Percentiles rank a stretch among this genome's conserved stretches.
These are phyloP conservation scores for Paraurostyla sp. DNA, from an alignment of 73 alveolate genomes.

Conservation along the genomic window DNA sequence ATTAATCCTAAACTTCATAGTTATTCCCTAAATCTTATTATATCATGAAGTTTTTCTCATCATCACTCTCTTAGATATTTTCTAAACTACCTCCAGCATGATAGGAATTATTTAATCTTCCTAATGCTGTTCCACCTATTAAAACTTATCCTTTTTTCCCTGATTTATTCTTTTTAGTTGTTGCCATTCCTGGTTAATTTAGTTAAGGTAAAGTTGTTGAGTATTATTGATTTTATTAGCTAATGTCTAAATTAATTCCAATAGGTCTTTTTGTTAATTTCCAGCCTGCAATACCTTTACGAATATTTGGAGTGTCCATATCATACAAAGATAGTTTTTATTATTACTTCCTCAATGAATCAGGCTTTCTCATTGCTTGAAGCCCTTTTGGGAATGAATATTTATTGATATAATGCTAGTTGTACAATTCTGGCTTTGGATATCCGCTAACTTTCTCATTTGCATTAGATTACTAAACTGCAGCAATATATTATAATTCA, in stretches of 20 bases:
- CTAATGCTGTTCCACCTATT: not conserved
- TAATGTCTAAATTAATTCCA: not conserved
- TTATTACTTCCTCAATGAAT: not conserved
- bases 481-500: not conserved
- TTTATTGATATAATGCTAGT: conserved; percentile 69
- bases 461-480: not conserved
- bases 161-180: not conserved
- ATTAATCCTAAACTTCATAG: not conserved
- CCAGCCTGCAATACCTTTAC: conserved; percentile 70
- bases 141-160: not conserved
- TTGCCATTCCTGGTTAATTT: no score
- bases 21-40: not conserved
- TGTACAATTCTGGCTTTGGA: conserved; percentile 74
- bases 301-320: conserved; percentile 29
- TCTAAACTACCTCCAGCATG: no score
- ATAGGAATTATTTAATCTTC: no score
- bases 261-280: conserved; percentile 55
- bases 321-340: conserved; percentile 48
- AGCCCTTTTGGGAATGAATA: conserved; percentile 78
- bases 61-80: no score
- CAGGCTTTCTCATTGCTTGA: conserved; percentile 40
- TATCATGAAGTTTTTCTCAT: not conserved
- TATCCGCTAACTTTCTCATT: conserved; percentile 64
- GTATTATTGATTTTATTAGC: not conserved
- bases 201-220: not conserved